Conservation (phyloP, 1,284 basidiomycete genomes). For the Irpex sp. region DNA sequence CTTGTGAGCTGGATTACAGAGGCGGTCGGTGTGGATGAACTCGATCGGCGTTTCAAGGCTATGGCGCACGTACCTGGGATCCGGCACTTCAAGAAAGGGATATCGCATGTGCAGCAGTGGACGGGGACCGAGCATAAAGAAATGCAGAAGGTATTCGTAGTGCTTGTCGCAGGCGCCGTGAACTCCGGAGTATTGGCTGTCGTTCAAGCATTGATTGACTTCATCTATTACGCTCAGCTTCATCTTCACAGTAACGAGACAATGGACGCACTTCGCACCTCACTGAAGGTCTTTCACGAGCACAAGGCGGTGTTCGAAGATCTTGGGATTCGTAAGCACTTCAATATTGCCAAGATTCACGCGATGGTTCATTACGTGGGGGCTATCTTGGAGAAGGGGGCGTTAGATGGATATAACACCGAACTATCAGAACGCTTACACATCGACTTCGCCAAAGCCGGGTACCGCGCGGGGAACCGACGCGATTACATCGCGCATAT, state of each 20-base stretch:
- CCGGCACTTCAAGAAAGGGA: conserved; percentile 24
- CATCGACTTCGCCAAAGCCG: conserved; percentile 27
- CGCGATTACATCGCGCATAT: conserved; percentile 23
- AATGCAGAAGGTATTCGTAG: conserved; percentile 22
- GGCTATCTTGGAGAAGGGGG: conserved; percentile 16
- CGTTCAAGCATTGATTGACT: conserved; percentile 21
- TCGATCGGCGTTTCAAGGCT: conserved; percentile 20
- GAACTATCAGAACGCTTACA: conserved; percentile 27
- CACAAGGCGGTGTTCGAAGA: conserved; percentile 24
- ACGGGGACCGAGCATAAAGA: conserved; percentile 25
- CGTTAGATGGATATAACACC: conserved; percentile 23
- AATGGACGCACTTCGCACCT: conserved; percentile 12
- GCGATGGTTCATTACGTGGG: conserved; percentile 21
- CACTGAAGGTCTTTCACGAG: conserved; percentile 19
- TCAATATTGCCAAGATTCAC: conserved; percentile 30
- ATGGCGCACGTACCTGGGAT: conserved; percentile 17
- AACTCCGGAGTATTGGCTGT: conserved; percentile 6
- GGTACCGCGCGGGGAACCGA: conserved; percentile 23
- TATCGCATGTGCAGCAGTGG: conserved; percentile 22
- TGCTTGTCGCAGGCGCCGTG: conserved; percentile 16
- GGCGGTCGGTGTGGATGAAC: conserved; percentile 18
- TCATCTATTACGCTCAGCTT: conserved; percentile 22
- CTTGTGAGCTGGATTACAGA: conserved; percentile 22
- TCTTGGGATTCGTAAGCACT: conserved; percentile 17
- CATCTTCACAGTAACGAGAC: conserved; percentile 16